Evolutionary conservation across 140 eudicot genomes (phyloP).

Genomic region (Bidens hawaiensis): DNA sequence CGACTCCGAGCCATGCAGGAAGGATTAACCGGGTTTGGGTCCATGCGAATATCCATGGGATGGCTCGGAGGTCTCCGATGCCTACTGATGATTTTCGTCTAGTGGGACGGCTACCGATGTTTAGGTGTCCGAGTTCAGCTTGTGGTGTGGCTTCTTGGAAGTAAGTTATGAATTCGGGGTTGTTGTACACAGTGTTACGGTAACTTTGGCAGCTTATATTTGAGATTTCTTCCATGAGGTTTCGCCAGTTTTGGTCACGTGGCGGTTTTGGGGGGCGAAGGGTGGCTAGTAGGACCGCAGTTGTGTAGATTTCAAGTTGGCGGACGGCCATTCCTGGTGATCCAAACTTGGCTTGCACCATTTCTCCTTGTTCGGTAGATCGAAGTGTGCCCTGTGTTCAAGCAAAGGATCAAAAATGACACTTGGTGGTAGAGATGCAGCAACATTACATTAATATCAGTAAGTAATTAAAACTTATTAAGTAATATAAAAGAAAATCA

Average conservation of each 20-base stretch:
- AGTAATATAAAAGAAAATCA: neutral
- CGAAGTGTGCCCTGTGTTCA: slow-evolving; percentile 80
- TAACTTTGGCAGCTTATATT: slow-evolving; percentile 57
- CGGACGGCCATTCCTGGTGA: slow-evolving; percentile 78
- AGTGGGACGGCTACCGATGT: slow-evolving; percentile 90
- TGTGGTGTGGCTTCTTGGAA: slow-evolving; percentile 98
- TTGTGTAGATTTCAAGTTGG: slow-evolving; percentile 85
- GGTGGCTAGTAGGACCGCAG: slow-evolving; percentile 91
- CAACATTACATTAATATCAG: neutral
- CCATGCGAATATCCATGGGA: slow-evolving; percentile 99
- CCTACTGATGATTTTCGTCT: slow-evolving; percentile 63
- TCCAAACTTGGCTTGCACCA: slow-evolving; percentile 97
- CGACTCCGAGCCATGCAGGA: slow-evolving; percentile 97
- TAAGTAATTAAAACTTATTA: neutral
- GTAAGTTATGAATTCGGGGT: slow-evolving; percentile 77
- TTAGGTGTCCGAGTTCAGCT: slow-evolving; percentile 81
- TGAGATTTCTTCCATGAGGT: slow-evolving; percentile 84
- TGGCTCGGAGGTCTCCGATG: slow-evolving; percentile 82
- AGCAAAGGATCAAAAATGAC: neutral
- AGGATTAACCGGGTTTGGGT: slow-evolving; percentile 86
- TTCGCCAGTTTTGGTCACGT: slow-evolving; percentile 85
- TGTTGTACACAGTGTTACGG: slow-evolving; percentile 73
- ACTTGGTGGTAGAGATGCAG: neutral
- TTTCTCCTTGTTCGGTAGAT: slow-evolving; percentile 95
- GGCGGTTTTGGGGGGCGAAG: slow-evolving; percentile 91